These are phyloP conservation scores for Monosporascus sp. DNA, from an alignment of 2,329 filamentous ascomycete genomes.

Conservation along the genomic window DNA sequence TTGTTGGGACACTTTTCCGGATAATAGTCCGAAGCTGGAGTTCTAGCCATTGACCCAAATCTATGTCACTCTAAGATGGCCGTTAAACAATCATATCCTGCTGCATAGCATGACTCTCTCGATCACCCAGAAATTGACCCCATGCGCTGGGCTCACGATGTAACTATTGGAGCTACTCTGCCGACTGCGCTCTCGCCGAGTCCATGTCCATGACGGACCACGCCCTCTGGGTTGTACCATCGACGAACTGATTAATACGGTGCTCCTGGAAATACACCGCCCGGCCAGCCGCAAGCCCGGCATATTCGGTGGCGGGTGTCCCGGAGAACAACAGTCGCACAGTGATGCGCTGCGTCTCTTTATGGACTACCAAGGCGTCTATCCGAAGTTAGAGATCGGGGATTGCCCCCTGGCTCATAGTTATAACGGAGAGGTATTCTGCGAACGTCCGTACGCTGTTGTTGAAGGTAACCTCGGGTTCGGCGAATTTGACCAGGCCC, in stretches of 20 bases:
- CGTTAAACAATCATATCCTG: too few relatives aligned
- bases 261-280: slow-evolving; percentile 8
- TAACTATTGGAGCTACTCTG: slow-evolving; percentile 1
- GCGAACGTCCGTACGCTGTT: slow-evolving; percentile 2
- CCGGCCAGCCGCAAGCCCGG: slow-evolving; percentile 6
- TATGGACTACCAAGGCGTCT: slow-evolving; percentile 10
- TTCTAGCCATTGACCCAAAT: too few relatives aligned
- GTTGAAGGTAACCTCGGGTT: slow-evolving; percentile 8
- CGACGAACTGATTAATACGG: slow-evolving; percentile 11
- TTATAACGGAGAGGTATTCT: not conserved
- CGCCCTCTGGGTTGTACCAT: slow-evolving; percentile 12
- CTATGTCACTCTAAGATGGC: too few relatives aligned
- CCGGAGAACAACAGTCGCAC: slow-evolving; percentile 11
- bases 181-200: slow-evolving; percentile 5
- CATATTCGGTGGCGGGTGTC: slow-evolving; percentile 7
- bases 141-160: too few relatives aligned
- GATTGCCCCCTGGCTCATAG: not conserved
- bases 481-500: slow-evolving; percentile 8
- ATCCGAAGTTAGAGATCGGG: slow-evolving; percentile 10
- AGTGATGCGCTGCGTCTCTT: slow-evolving; percentile 10
- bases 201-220: slow-evolving; percentile 13
- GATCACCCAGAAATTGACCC: too few relatives aligned
- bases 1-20: too few relatives aligned
- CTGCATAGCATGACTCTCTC: too few relatives aligned
- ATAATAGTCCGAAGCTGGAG: too few relatives aligned